Evolutionary conservation across 305 asterid genomes (phyloP), one percentile per base, ranked within the genome.

Genomic region (Fraxinus floribunda): DNA sequence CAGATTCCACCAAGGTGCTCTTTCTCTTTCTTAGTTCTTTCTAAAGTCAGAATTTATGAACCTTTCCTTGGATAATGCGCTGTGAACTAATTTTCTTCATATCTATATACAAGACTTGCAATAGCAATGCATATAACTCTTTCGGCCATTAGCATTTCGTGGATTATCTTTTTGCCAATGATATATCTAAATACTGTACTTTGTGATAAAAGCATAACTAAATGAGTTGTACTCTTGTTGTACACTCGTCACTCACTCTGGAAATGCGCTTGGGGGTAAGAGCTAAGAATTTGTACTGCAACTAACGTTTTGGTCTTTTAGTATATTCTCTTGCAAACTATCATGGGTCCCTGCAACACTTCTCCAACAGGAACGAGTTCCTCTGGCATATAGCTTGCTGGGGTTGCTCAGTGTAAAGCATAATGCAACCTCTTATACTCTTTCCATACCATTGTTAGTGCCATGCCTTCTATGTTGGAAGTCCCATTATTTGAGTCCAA

Each of bases 1-100:
- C 93, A 80, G 98, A 91, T 83, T 93, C 98, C 39, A 87, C 92
- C 77, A 93, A 95, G 98, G 98, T 95, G 81, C 89, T 82, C 70
- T 83, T 86, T 84, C 82, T 82, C 46, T 78, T 82, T 77, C 83
- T 20, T 30, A 72, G 80, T 84, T 77, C 35, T 64, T 60, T 76
- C 24, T 32, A 29, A 24, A 71, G 66, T 41, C 35, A 29, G 34
- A 78, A 30, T 49, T 75, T 73, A 0, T 46, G 60, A 76, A 30
- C 20, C 22, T 80, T 81, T 34, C 18, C 38, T 29, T 80, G 36
- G 79, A 71, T 66, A 78, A 78, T 20, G 34, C 49, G 22, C 26
- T 55, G 64, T 55, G 64, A 35, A 78, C 35, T 78, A 68, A 24
- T 26, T 64, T 55, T 34, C 9, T 36, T 52, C 81, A 32, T 55